Conservation (phyloP, 768 basidiomycete genomes). For the Macrolepiota albuminosa region DNA sequence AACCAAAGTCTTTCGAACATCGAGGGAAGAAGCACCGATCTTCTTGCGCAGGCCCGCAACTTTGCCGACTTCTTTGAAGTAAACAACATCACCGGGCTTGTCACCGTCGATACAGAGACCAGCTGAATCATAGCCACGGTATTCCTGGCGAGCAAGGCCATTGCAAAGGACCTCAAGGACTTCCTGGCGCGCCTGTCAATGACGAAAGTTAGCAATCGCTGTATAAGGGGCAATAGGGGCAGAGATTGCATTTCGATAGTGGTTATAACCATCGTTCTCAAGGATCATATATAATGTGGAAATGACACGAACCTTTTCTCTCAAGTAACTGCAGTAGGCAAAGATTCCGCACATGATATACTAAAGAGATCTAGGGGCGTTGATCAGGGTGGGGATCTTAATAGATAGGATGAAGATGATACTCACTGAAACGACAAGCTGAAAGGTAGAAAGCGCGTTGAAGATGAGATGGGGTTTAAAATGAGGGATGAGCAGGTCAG, state of each 20-base stretch:
- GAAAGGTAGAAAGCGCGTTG: conserved; percentile 21
- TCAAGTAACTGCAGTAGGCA: conserved; percentile 90
- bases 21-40: conserved; percentile 65
- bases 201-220: conserved; percentile 8
- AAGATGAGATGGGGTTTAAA: conserved; percentile 9
- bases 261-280: not conserved
- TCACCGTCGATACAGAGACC: conserved; percentile 91
- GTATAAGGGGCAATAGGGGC: not conserved
- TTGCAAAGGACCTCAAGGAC: conserved; percentile 87
- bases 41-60: conserved; percentile 89
- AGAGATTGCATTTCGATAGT: not conserved
- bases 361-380: not conserved
- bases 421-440: conserved; percentile 15
- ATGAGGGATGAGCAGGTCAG: conserved; percentile 4
- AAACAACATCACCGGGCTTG: conserved; percentile 65
- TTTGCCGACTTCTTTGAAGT: conserved; percentile 98
- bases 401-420: not conserved
- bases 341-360: conserved; percentile 90
- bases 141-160: conserved; percentile 93
- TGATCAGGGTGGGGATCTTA: not conserved
- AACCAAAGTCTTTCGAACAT: conserved; percentile 72
- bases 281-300: not conserved
- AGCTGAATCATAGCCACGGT: conserved; percentile 97
- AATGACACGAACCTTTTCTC: conserved; percentile 74
- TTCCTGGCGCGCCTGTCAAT: conserved; percentile 74